A percentile compares a stretch with the other conserved stretches of the same genome.
Evolutionary conservation across 495 filamentous ascomycete species (phyloP).

Genomic region (Collariella sp.): DNA sequence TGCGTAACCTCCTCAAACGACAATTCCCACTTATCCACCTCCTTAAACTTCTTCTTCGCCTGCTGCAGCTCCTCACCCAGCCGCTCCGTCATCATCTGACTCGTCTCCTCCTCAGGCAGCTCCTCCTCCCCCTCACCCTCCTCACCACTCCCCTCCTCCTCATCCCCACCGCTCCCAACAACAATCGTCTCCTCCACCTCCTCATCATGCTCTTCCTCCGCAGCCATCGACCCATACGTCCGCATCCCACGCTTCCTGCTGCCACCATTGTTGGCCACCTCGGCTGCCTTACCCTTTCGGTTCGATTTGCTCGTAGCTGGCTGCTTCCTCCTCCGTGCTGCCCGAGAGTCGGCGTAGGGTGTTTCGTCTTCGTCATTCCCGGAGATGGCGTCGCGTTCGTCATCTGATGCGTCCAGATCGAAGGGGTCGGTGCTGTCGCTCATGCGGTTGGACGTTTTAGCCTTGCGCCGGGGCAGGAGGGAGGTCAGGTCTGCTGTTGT

Average conservation of each 20-base stretch:
- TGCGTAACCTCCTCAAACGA: constrained; percentile 38
- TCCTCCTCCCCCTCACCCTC: constrained; percentile 18
- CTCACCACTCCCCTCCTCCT: constrained; percentile 11
- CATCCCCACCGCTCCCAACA: constrained; percentile 14
- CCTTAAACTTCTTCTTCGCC: constrained; percentile 42
- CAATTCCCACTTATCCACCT: constrained; percentile 44
- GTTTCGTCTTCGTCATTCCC: constrained; percentile 31
- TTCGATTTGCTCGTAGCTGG: constrained; percentile 11
- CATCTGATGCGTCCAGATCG: constrained; percentile 15
- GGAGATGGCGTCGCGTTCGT: constrained; percentile 25
- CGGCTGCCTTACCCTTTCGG: constrained; percentile 8
- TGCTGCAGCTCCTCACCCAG: constrained; percentile 36
- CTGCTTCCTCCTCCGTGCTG: constrained; percentile 13
- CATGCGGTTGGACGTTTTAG: constrained; percentile 1
- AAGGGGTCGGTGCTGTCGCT: constrained; percentile 16
- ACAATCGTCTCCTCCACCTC: constrained; percentile 18
- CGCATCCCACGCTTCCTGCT: constrained; percentile 21
- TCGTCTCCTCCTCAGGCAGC: constrained; percentile 18
- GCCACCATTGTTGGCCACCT: neutral
- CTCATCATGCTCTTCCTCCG: constrained; percentile 39
- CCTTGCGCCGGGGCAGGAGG: constrained; percentile 33
- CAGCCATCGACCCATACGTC: constrained; percentile 28
- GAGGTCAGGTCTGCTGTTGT: constrained; percentile 38
- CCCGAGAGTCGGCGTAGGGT: constrained; percentile 24
- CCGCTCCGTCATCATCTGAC: constrained; percentile 24